These are phyloP conservation scores for Bipolaris sorokiniana DNA, from an alignment of 2,329 filamentous ascomycete genomes.

Conservation along the genomic window DNA sequence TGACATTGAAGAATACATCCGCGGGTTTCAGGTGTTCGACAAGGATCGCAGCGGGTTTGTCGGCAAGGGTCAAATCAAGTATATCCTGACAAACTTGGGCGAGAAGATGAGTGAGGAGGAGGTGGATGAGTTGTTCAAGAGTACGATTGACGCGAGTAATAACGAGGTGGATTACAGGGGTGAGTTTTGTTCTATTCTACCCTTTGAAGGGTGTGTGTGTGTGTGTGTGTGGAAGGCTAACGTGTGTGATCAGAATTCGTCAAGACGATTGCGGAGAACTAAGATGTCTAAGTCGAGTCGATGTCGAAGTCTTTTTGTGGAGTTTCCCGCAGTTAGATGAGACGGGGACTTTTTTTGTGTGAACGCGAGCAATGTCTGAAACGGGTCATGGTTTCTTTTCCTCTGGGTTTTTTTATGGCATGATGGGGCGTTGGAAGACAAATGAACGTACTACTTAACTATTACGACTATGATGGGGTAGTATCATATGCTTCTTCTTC, in stretches of 20 bases:
- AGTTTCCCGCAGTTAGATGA: no score
- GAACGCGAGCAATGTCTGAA: constrained; percentile 30
- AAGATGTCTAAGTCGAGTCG: constrained; percentile 16
- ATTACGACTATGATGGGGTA: no score
- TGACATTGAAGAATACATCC: constrained; percentile 97
- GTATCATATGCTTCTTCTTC: no score
- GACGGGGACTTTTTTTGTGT: no score
- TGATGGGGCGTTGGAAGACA: constrained; percentile 36
- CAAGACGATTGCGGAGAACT: constrained; percentile 51
- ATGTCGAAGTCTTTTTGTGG: no score
- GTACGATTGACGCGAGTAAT: constrained; percentile 88
- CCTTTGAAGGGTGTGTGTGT: no score
- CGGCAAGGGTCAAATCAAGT: constrained; percentile 95
- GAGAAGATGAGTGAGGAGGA: constrained; percentile 99
- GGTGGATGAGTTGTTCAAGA: constrained; percentile 96
- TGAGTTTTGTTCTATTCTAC: constrained; percentile 53
- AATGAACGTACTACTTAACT: neutral
- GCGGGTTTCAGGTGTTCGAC: constrained; percentile 98
- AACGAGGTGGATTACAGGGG: constrained; percentile 98
- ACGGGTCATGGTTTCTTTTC: constrained; percentile 33
- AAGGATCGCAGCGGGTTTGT: constrained; percentile 99
- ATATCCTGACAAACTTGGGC: constrained; percentile 95
- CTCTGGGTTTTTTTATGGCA: constrained; percentile 13
- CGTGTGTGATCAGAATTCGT: constrained; percentile 40
- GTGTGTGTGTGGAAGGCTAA: neutral